Conservation (phyloP, 495 filamentous ascomycete species). For the Neurospora sp. region DNA sequence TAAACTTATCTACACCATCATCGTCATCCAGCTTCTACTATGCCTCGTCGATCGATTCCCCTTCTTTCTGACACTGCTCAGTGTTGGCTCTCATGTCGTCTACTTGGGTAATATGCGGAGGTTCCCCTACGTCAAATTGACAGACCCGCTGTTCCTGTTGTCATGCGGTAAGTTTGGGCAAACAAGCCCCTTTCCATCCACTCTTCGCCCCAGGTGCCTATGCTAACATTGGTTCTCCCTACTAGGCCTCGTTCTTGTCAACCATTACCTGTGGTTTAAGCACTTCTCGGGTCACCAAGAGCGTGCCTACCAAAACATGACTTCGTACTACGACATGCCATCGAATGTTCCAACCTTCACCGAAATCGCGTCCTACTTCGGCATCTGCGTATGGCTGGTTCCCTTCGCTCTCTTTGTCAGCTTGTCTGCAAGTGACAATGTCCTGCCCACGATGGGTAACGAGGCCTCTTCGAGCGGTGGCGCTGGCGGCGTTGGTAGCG, state of each 20-base stretch:
- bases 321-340: slow-evolving; percentile 47
- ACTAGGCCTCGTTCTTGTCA: slow-evolving; percentile 68
- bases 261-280: slow-evolving; percentile 94
- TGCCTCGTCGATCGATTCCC: slow-evolving; percentile 79
- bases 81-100: slow-evolving; percentile 71
- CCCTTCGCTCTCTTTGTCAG: slow-evolving; percentile 93
- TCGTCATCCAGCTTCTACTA: slow-evolving; percentile 64
- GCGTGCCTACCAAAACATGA: slow-evolving; percentile 31
- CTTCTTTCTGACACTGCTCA: slow-evolving; percentile 56
- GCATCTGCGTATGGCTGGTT: slow-evolving; percentile 91
- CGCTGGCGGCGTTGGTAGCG: slow-evolving; percentile 19
- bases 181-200: slow-evolving; percentile 9
- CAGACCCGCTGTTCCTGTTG: slow-evolving; percentile 76
- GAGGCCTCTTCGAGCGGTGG: slow-evolving; percentile 25
- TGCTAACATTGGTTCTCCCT: slow-evolving; percentile 9
- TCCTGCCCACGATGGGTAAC: slow-evolving; percentile 71
- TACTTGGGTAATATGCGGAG: slow-evolving; percentile 83
- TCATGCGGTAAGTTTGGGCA: slow-evolving; percentile 54
- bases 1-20: slow-evolving; percentile 75
- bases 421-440: slow-evolving; percentile 85
- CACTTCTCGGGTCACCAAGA: slow-evolving; percentile 66
- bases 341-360: slow-evolving; percentile 72
- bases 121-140: slow-evolving; percentile 81
- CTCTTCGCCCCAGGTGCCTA: neutral
- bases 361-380: slow-evolving; percentile 93